A percentile compares a stretch with the other conserved stretches of the same genome.
phyloP scores from a whole-genome alignment of 306 rosid genomes.

The Prunus fruticosa region DNA sequence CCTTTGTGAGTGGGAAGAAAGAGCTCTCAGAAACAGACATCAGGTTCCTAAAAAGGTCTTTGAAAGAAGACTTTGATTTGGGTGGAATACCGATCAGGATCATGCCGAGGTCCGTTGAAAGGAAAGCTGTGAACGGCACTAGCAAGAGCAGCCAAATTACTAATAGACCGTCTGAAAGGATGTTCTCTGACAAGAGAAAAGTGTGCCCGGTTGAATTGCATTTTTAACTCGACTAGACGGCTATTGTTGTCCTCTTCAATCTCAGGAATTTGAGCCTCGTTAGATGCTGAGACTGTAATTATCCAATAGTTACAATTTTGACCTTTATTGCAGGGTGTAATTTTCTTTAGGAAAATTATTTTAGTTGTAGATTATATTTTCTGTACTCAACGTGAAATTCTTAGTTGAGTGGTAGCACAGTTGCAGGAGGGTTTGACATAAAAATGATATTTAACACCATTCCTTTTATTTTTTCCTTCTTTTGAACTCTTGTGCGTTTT shows the following conservation, averaged over 20 bases:
- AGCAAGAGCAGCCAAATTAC: constrained; percentile 38
- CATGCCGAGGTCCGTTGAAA: constrained; percentile 59
- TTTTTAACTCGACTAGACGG: background rate
- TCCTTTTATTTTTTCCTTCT: too few relatives aligned
- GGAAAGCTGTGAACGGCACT: constrained; percentile 34
- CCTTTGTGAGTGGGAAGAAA: constrained; percentile 77
- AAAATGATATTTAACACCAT: too few relatives aligned
- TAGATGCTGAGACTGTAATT: background rate
- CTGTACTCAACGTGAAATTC: background rate
- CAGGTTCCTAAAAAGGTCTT: constrained; percentile 75
- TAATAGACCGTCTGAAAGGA: constrained; percentile 38
- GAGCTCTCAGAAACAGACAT: constrained; percentile 66
- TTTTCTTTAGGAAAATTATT: background rate
- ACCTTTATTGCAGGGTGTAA: background rate
- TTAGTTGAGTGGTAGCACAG: background rate
- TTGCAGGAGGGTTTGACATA: background rate
- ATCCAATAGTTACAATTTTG: background rate
- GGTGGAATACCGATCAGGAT: constrained; percentile 94
- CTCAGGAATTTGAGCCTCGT: background rate
- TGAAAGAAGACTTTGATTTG: constrained; percentile 94
- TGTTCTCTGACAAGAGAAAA: constrained; percentile 65
- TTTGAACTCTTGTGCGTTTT: too few relatives aligned
- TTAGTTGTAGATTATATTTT: background rate
- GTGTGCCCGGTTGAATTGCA: background rate
- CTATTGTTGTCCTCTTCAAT: background rate